phyloP scores from a whole-genome alignment of 140 eudicot genomes.

The Stevia rebaudiana region DNA sequence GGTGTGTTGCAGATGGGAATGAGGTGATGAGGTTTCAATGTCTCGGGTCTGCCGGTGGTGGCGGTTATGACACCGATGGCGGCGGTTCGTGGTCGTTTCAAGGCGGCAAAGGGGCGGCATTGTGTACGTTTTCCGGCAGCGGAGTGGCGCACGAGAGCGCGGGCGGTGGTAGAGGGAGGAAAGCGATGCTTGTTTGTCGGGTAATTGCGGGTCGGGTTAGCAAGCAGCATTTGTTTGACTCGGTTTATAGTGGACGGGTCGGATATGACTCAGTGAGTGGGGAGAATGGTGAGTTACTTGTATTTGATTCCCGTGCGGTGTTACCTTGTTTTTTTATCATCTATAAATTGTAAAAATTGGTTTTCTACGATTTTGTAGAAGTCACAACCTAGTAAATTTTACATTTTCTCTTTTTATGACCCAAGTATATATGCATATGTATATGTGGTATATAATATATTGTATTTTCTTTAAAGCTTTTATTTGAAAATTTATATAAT shows the following conservation, averaged over 20 bases:
- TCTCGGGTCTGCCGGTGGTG: slow-evolving; percentile 54
- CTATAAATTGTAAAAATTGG: slow-evolving; percentile 61
- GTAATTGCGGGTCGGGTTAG: slow-evolving; percentile 85
- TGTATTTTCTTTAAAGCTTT: no score
- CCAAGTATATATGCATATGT: background rate
- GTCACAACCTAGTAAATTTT: slow-evolving; percentile 8
- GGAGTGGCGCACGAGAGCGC: slow-evolving; percentile 75
- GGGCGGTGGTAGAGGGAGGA: slow-evolving; percentile 73
- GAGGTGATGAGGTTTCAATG: slow-evolving; percentile 96
- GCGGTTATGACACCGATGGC: slow-evolving; percentile 42
- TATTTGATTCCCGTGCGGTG: slow-evolving; percentile 75
- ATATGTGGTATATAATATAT: no score
- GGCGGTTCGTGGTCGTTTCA: slow-evolving; percentile 61
- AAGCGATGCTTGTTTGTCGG: slow-evolving; percentile 86
- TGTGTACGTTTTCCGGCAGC: slow-evolving; percentile 68
- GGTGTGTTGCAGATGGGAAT: slow-evolving; percentile 89
- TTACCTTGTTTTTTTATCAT: slow-evolving; percentile 82
- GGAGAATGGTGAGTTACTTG: slow-evolving; percentile 70
- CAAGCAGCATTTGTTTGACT: slow-evolving; percentile 28
- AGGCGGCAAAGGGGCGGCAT: slow-evolving; percentile 50
- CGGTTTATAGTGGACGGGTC: slow-evolving; percentile 35
- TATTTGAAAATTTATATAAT: background rate
- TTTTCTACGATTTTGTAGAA: slow-evolving; percentile 21
- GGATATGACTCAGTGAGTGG: slow-evolving; percentile 84
- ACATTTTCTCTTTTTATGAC: background rate